These are phyloP conservation scores for Vicia faba DNA, from an alignment of 306 rosid genomes.

Conservation along the genomic window DNA sequence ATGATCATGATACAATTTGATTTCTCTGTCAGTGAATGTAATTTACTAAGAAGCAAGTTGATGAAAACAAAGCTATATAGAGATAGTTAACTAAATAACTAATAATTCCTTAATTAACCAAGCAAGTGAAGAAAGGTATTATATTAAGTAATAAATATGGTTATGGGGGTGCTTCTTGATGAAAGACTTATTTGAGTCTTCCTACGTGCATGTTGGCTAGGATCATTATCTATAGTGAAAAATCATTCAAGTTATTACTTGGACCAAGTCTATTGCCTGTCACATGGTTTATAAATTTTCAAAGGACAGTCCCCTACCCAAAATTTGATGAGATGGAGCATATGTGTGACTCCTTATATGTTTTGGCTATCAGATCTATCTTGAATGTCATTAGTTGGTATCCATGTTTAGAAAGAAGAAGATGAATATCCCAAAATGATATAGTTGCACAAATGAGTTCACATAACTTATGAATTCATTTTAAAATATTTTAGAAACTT, in stretches of 20 bases:
- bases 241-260: neutral
- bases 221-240: neutral
- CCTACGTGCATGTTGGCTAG: neutral
- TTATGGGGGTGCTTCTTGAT: neutral
- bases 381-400: no score
- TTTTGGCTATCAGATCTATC: neutral
- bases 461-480: no score
- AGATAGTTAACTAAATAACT: slow-evolving; percentile 7
- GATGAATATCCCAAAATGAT: no score
- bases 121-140: neutral
- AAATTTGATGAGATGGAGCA: neutral
- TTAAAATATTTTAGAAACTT: no score
- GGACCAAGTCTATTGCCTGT: neutral
- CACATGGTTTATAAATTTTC: neutral
- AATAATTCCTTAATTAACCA: neutral
- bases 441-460: no score
- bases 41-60: slow-evolving; percentile 29
- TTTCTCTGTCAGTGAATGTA: slow-evolving; percentile 11
- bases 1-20: slow-evolving; percentile 8
- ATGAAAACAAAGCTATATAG: slow-evolving; percentile 15
- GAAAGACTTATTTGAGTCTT: neutral
- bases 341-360: neutral
- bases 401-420: no score
- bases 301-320: neutral
- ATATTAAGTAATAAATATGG: neutral